phyloP scores from a whole-genome alignment of 1,139 yeast genomes.

The Hansenula sp. region DNA sequence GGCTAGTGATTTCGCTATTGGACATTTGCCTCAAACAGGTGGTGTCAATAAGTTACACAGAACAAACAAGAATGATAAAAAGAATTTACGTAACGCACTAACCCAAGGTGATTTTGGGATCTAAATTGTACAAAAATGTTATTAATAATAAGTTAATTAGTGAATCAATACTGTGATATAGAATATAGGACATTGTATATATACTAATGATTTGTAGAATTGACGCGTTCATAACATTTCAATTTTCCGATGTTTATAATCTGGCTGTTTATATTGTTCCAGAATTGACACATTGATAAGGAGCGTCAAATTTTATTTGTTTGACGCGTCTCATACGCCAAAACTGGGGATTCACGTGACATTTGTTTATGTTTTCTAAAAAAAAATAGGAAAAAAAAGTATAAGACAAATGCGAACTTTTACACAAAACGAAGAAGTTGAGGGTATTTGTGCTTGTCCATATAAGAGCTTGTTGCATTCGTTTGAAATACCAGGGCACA shows the following conservation, averaged over 20 bases:
- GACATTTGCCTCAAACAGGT: constrained; percentile 15
- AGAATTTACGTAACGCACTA: constrained; percentile 21
- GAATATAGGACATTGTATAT: too few species aligned
- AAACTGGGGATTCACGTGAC: constrained; percentile 8
- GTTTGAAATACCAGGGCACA: background rate
- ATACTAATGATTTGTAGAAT: too few species aligned
- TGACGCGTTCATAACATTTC: too few species aligned
- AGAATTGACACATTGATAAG: constrained; percentile 1
- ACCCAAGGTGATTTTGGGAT: constrained; percentile 25
- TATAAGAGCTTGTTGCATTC: background rate
- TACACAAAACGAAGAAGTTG: background rate
- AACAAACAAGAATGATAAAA: constrained; percentile 16
- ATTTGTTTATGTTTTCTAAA: constrained; percentile 10
- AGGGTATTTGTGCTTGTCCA: too few species aligned
- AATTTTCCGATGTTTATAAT: too few species aligned
- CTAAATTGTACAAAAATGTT: constrained; percentile 5
- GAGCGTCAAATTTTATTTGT: background rate
- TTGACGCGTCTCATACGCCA: constrained; percentile 3
- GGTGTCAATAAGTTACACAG: constrained; percentile 18
- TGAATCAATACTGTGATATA: too few species aligned
- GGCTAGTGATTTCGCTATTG: constrained; percentile 18
- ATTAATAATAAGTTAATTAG: too few species aligned
- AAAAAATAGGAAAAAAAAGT: constrained; percentile 1
- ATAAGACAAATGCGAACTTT: constrained; percentile 1
- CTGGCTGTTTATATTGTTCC: background rate